phyloP scores from a whole-genome alignment of 2,329 filamentous ascomycete species.

The Xylariaceae sp. region DNA sequence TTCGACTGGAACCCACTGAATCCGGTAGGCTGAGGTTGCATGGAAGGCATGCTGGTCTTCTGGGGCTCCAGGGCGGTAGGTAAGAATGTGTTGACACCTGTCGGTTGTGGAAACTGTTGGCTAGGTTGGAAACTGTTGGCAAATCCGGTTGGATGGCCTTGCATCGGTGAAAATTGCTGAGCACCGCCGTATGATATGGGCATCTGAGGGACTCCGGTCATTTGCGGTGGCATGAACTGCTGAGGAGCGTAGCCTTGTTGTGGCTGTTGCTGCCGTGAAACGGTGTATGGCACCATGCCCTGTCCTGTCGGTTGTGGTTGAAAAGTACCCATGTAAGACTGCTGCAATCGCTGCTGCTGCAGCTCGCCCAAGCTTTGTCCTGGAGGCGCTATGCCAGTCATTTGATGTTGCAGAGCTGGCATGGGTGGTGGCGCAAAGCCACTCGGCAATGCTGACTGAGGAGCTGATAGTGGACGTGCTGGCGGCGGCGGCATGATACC shows the following conservation, averaged over 20 bases:
- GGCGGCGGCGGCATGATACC: conserved; percentile 75
- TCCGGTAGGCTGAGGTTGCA: conserved; percentile 50
- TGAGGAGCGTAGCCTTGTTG: conserved; percentile 38
- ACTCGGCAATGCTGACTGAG: conserved; percentile 74
- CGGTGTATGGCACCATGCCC: conserved; percentile 38
- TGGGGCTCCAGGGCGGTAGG: conserved; percentile 61
- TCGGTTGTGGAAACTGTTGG: conserved; percentile 46
- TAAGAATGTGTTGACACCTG: conserved; percentile 56
- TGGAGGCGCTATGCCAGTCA: conserved; percentile 75
- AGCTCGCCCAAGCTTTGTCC: conserved; percentile 78
- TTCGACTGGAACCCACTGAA: conserved; percentile 46
- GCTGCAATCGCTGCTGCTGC: conserved; percentile 63
- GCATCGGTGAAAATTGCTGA: conserved; percentile 47
- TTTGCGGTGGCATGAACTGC: conserved; percentile 44
- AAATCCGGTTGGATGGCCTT: conserved; percentile 66
- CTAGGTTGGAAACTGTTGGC: conserved; percentile 36
- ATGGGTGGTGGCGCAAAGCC: conserved; percentile 67
- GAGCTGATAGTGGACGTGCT: conserved; percentile 79
- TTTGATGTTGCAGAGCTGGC: conserved; percentile 66
- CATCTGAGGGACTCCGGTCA: conserved; percentile 40
- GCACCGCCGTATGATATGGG: conserved; percentile 40
- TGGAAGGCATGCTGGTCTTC: conserved; percentile 42
- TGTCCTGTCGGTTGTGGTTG: conserved; percentile 41
- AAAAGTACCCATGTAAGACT: conserved; percentile 48
- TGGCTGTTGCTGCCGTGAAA: conserved; percentile 34